Conservation (phyloP, 352 stramenopile genomes). For the Phytophthora citrophthora region DNA sequence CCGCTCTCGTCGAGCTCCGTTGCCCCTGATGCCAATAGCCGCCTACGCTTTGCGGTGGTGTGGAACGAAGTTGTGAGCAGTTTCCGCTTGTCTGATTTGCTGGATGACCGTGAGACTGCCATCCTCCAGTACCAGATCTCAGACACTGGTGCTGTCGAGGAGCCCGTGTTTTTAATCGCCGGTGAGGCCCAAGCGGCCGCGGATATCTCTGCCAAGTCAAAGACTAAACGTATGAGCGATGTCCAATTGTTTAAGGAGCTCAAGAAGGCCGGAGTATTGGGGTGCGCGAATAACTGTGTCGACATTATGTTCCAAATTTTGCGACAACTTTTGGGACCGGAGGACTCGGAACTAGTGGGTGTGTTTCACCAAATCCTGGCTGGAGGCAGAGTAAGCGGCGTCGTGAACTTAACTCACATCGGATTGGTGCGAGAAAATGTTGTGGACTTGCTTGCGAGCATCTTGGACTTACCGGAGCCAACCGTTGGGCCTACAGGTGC, state of each 20-base stretch:
- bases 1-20: slow-evolving; percentile 60
- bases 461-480: slow-evolving; percentile 84
- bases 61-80: slow-evolving; percentile 92
- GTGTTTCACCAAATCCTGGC: slow-evolving; percentile 77
- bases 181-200: slow-evolving; percentile 73
- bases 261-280: slow-evolving; percentile 73
- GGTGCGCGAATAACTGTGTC: slow-evolving; percentile 79
- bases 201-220: slow-evolving; percentile 69
- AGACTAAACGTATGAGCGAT: slow-evolving; percentile 67
- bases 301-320: slow-evolving; percentile 87
- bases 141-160: slow-evolving; percentile 78
- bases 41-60: slow-evolving; percentile 85
- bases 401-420: slow-evolving; percentile 80
- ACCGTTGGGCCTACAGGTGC: slow-evolving; percentile 59
- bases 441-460: slow-evolving; percentile 82
- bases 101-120: slow-evolving; percentile 87
- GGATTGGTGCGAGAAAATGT: slow-evolving; percentile 83
- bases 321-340: slow-evolving; percentile 72
- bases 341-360: slow-evolving; percentile 65
- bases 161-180: slow-evolving; percentile 89
- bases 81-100: slow-evolving; percentile 85
- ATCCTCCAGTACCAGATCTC: slow-evolving; percentile 92
- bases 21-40: slow-evolving; percentile 76
- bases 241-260: slow-evolving; percentile 69
- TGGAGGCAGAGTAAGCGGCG: slow-evolving; percentile 49